phyloP scores from a whole-genome alignment of 2,329 filamentous ascomycete species.

The Tolypocladium album region DNA sequence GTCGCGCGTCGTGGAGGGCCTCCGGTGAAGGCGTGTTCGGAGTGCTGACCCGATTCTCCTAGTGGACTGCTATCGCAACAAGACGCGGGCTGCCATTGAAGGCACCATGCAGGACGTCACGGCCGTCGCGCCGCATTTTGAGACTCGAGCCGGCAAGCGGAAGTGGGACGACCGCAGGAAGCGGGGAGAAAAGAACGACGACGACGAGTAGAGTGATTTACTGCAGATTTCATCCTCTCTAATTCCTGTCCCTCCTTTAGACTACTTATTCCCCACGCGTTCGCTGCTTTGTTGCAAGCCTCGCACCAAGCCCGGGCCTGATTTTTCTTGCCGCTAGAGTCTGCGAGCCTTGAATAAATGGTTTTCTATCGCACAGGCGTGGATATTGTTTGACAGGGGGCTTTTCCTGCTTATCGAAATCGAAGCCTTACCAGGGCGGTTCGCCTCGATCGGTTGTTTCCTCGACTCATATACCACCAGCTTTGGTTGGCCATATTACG shows the following conservation, averaged over 20 bases:
- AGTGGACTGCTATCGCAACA: slow-evolving; percentile 94
- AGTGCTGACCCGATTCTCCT: slow-evolving; percentile 5
- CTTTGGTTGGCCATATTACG: background rate
- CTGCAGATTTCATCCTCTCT: background rate
- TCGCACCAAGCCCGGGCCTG: background rate
- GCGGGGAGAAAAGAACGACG: slow-evolving; percentile 18
- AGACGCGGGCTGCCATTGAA: slow-evolving; percentile 76
- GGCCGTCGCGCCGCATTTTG: slow-evolving; percentile 71
- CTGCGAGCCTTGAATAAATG: background rate
- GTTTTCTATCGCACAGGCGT: background rate
- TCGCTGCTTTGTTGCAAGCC: background rate
- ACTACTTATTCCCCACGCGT: background rate
- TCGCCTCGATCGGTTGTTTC: background rate
- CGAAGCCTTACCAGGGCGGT: background rate
- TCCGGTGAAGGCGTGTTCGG: background rate
- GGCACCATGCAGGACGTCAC: slow-evolving; percentile 65
- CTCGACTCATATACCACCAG: background rate
- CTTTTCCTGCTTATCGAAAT: background rate
- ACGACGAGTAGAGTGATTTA: slow-evolving; percentile 11
- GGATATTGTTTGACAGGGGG: background rate
- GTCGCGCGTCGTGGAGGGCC: slow-evolving; percentile 25
- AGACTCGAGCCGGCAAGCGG: slow-evolving; percentile 79
- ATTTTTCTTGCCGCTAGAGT: background rate
- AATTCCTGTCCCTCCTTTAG: background rate
- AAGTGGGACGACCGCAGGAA: slow-evolving; percentile 52